Conservation (phyloP, 1,284 basidiomycete species). For the Golubevia pallescens region DNA sequence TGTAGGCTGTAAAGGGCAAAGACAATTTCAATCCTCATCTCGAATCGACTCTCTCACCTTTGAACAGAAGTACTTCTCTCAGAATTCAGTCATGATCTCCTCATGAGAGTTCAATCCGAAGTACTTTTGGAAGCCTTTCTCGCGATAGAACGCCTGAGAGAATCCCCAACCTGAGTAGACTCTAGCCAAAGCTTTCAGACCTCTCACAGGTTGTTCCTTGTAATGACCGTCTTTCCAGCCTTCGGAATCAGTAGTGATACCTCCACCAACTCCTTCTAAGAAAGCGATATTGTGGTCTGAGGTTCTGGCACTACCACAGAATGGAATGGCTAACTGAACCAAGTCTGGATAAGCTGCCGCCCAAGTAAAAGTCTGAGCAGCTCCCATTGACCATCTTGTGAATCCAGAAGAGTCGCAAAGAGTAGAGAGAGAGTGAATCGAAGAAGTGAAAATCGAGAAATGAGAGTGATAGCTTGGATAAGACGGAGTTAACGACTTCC, state of each 20-base stretch:
- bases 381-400: constrained; percentile 35
- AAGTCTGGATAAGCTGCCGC: constrained; percentile 29
- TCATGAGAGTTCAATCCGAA: constrained; percentile 17
- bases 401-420: neutral
- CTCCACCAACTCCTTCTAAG: constrained; percentile 23
- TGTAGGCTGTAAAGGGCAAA: too few relatives aligned
- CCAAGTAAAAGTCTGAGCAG: constrained; percentile 39
- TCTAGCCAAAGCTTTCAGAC: constrained; percentile 31
- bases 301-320: constrained; percentile 37
- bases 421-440: too few relatives aligned
- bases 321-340: constrained; percentile 25
- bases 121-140: constrained; percentile 22
- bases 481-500: too few relatives aligned
- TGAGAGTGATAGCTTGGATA: too few relatives aligned
- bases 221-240: constrained; percentile 19
- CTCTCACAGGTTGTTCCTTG: constrained; percentile 20
- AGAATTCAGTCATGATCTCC: constrained; percentile 21
- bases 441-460: too few relatives aligned
- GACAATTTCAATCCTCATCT: too few relatives aligned
- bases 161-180: constrained; percentile 47
- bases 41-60: too few relatives aligned
- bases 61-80: constrained; percentile 10
- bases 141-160: constrained; percentile 34
- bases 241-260: constrained; percentile 18
- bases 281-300: constrained; percentile 39